Conservation (phyloP, 2,329 filamentous ascomycete species). For the Fusarium chaquense region DNA sequence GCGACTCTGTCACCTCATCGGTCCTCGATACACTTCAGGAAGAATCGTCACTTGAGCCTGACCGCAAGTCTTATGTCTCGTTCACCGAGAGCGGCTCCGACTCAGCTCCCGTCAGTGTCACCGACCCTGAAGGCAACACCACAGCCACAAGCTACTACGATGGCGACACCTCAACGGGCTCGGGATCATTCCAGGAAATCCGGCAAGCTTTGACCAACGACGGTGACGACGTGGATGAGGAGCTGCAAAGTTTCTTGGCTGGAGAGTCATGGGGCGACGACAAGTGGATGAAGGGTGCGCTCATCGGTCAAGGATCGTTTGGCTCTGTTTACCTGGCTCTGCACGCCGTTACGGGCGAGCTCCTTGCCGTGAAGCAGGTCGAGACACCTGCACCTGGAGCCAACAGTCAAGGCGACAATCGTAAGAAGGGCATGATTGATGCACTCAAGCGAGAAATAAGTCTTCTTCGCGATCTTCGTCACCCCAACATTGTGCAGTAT, state of each 20-base stretch:
- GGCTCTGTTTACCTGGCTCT: constrained; percentile 95
- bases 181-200: constrained; percentile 83
- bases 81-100: constrained; percentile 83
- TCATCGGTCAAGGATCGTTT: constrained; percentile 97
- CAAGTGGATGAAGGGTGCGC: constrained; percentile 99
- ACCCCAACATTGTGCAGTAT: constrained; percentile 98
- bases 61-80: constrained; percentile 96
- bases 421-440: constrained; percentile 98
- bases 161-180: constrained; percentile 77
- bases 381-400: constrained; percentile 84
- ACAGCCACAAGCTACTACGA: constrained; percentile 86
- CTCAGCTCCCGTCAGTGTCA: constrained; percentile 75
- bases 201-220: constrained; percentile 89
- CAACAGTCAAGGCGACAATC: constrained; percentile 84
- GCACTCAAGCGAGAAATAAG: constrained; percentile 97
- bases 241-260: constrained; percentile 88
- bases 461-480: constrained; percentile 91
- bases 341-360: constrained; percentile 94
- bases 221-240: constrained; percentile 90
- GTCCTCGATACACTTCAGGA: constrained; percentile 91
- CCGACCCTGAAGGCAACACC: constrained; percentile 79
- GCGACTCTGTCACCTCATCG: constrained; percentile 90
- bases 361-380: constrained; percentile 98
- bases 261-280: constrained; percentile 96
- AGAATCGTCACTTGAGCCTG: constrained; percentile 86